Base-by-base conservation (phyloP, 2,329 filamentous ascomycete species). In the Graphilbum sp. region DNA sequence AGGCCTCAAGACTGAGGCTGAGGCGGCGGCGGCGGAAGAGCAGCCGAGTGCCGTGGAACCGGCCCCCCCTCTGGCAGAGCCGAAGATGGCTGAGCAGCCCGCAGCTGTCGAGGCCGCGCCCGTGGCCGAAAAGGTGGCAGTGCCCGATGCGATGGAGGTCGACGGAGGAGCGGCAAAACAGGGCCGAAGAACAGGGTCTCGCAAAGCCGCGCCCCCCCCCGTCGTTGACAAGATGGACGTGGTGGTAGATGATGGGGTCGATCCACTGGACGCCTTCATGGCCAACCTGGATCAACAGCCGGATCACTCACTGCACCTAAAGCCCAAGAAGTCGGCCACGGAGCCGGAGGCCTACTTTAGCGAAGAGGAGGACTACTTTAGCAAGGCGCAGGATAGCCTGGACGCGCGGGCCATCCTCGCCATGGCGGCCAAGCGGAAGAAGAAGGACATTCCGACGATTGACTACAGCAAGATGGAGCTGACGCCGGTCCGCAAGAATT, bases 191-290 rank as follows among this genome's bases (percentile, higher is more conserved):
- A n/a, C 7, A 30, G 5, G 27, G 27, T 6, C 6, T 30, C 15
- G 10, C 10, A 11, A 25, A 12, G 15, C n/a, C n/a, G 27, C 27
- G 27, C 27, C 10, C 5, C 7, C 27, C 10, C 10, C 27, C 15
- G 27, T n/a, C 7, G 27, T 13, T 13, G 27, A 4, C 38, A n/a
- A n/a, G n/a, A n/a, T n/a, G n/a, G n/a, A n/a, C n/a, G n/a, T 19
- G 15, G 20, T 19, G n/a, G 67, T 75, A 40, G 77, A 85, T 39
- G 83, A 86, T 34, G 74, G 83, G 24, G 61, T 90, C 27, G 90
- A 98, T 54, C 85, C 90, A 8, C 64, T 98, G 29, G 90, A 98
- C 60, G 88, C 86, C n/a, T 98, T 92, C 62, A 98, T 98, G 90
- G 79, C 76, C 37, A 73, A 70, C 43, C 64, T 75, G 15, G 65